Percentiles rank a stretch among this genome's conserved stretches.
Conservation (phyloP, 116 monocot genomes). For the Dioscorea cayenensis region DNA sequence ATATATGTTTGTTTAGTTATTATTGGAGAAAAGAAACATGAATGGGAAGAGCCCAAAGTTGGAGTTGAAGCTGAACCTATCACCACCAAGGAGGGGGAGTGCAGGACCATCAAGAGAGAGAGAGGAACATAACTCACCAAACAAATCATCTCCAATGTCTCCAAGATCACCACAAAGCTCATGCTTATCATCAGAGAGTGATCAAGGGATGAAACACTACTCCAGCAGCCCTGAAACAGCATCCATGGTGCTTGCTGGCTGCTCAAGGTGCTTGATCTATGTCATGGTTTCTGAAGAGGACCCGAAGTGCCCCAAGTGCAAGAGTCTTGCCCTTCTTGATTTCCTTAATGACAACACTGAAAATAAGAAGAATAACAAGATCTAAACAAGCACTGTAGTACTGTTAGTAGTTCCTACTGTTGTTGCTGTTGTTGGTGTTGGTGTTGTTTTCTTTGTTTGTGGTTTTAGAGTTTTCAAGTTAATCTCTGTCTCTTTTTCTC, state of each 20-base stretch:
- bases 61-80: constrained; percentile 60
- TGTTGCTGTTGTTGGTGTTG: not conserved
- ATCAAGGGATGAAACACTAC: constrained; percentile 13
- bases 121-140: constrained; percentile 1
- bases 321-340: constrained; percentile 54
- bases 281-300: constrained; percentile 77
- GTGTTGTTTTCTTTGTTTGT: no score
- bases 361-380: constrained; percentile 20
- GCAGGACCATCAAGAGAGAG: not conserved
- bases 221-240: constrained; percentile 55
- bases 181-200: constrained; percentile 53
- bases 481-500: not conserved
- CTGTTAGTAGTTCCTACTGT: not conserved
- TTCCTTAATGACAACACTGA: constrained; percentile 27
- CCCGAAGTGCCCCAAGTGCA: constrained; percentile 77
- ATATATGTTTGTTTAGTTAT: not conserved
- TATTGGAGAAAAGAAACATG: not conserved
- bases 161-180: constrained; percentile 32
- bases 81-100: constrained; percentile 13
- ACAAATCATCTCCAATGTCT: constrained; percentile 18
- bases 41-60: constrained; percentile 15
- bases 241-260: constrained; percentile 70
- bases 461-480: not conserved
- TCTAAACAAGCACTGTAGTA: constrained; percentile 4
- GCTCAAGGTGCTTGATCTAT: constrained; percentile 71